Evolutionary conservation across 192 early-diverging fungal genomes (phyloP).

Genomic region (Diversispora epigaea): DNA sequence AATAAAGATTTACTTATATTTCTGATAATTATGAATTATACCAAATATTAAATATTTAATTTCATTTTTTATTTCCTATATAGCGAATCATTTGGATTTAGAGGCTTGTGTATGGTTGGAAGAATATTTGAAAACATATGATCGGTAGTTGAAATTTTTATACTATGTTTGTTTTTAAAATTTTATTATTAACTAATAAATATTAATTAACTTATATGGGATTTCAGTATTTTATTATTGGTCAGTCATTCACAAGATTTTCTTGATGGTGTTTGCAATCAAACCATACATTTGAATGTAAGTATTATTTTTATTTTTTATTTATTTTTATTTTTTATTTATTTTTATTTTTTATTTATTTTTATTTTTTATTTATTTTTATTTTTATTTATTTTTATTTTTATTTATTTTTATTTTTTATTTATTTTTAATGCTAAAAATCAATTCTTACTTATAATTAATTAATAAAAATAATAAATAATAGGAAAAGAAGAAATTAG

Average conservation of each 20-base stretch:
- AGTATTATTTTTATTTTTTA: constrained; percentile 6
- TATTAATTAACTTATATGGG: background rate
- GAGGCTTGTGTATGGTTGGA: constrained; percentile 97
- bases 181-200: no score
- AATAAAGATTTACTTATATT: constrained; percentile 34
- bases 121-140: constrained; percentile 82
- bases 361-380: background rate
- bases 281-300: constrained; percentile 19
- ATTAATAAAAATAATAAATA: no score
- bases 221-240: constrained; percentile 77
- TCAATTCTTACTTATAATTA: background rate
- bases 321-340: background rate
- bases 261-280: constrained; percentile 82
- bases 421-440: background rate
- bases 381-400: background rate
- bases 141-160: constrained; percentile 42
- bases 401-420: background rate
- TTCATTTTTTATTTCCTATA: background rate
- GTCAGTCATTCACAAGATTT: constrained; percentile 97
- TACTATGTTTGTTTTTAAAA: no score
- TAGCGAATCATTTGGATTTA: constrained; percentile 83
- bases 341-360: background rate
- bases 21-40: constrained; percentile 37
- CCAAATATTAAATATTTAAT: background rate
- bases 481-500: constrained; percentile 72